A percentile compares a stretch with the other conserved stretches of the same genome.
Conservation (phyloP, 2,329 filamentous ascomycete genomes). For the Diaporthe citrichinensis region DNA sequence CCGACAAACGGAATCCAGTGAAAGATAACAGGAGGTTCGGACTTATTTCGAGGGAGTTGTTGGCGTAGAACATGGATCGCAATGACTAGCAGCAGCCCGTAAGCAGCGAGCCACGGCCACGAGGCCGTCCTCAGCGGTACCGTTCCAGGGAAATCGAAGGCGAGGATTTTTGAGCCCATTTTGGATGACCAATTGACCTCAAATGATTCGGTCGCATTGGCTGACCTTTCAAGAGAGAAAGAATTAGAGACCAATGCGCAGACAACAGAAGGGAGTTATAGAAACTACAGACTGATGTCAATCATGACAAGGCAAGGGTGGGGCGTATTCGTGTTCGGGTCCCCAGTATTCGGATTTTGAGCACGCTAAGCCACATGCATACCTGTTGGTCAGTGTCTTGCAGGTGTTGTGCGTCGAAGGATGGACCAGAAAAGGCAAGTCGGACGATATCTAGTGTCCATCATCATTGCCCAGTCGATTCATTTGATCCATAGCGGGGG, state of each 20-base stretch:
- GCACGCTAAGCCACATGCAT: conserved; percentile 5
- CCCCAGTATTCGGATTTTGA: conserved; percentile 18
- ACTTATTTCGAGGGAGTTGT: conserved; percentile 19
- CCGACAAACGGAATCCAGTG: conserved; percentile 26
- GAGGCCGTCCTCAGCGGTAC: neutral
- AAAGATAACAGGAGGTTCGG: conserved; percentile 16
- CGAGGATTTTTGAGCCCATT: conserved; percentile 12
- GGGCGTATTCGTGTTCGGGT: conserved; percentile 30
- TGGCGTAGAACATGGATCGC: conserved; percentile 26
- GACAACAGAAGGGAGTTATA: conserved; percentile 10
- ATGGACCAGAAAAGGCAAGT: conserved; percentile 21
- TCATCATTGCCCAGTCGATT: conserved; percentile 10
- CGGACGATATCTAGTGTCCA: neutral
- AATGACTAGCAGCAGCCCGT: conserved; percentile 5
- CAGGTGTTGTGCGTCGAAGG: conserved; percentile 7
- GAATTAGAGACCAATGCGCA: neutral
- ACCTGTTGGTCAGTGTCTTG: neutral
- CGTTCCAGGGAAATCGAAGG: neutral
- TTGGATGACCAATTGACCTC: neutral
- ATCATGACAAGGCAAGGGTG: neutral
- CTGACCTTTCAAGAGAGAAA: neutral
- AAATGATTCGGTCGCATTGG: neutral
- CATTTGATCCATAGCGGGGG: conserved; percentile 5
- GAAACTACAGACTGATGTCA: neutral
- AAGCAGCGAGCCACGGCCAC: conserved; percentile 2